Percentiles rank a stretch among this genome's conserved stretches.
These are phyloP conservation scores for Cetraspora pellucida DNA, from an alignment of 192 early-diverging fungal species.

Conservation along the genomic window DNA sequence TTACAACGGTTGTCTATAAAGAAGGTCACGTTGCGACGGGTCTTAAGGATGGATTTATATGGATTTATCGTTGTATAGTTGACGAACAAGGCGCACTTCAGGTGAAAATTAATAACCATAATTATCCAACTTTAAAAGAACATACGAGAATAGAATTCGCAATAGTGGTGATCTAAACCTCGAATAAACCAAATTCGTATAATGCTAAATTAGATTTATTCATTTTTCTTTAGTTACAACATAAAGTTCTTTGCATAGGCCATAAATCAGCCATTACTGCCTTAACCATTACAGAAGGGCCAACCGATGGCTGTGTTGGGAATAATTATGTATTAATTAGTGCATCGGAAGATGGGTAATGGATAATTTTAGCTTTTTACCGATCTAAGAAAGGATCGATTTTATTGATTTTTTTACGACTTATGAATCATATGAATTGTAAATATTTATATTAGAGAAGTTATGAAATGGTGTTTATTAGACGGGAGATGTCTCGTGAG, in stretches of 20 bases:
- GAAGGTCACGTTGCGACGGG: slow-evolving; percentile 52
- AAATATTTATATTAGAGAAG: slow-evolving; percentile 19
- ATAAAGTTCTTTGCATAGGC: slow-evolving; percentile 50
- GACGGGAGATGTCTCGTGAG: slow-evolving; percentile 58
- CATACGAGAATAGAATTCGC: no score
- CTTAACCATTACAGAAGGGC: slow-evolving; percentile 42
- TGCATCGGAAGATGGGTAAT: slow-evolving; percentile 60
- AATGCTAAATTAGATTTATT: neutral
- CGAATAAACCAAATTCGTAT: neutral
- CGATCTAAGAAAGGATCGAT: neutral
- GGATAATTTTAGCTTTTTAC: neutral
- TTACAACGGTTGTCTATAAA: slow-evolving; percentile 44
- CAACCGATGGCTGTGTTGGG: slow-evolving; percentile 45
- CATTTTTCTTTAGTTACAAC: slow-evolving; percentile 41
- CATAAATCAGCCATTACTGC: slow-evolving; percentile 54
- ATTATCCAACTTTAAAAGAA: neutral
- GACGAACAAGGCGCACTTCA: neutral
- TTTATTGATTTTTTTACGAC: neutral
- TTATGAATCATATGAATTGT: neutral
- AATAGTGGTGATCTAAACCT: neutral
- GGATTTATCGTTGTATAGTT: slow-evolving; percentile 45
- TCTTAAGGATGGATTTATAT: slow-evolving; percentile 57
- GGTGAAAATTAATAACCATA: neutral
- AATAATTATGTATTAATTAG: slow-evolving; percentile 56
- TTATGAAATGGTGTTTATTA: slow-evolving; percentile 32